These are phyloP conservation scores for Waltergamsia citrina DNA, from an alignment of 2,329 filamentous ascomycete genomes.

Conservation along the genomic window DNA sequence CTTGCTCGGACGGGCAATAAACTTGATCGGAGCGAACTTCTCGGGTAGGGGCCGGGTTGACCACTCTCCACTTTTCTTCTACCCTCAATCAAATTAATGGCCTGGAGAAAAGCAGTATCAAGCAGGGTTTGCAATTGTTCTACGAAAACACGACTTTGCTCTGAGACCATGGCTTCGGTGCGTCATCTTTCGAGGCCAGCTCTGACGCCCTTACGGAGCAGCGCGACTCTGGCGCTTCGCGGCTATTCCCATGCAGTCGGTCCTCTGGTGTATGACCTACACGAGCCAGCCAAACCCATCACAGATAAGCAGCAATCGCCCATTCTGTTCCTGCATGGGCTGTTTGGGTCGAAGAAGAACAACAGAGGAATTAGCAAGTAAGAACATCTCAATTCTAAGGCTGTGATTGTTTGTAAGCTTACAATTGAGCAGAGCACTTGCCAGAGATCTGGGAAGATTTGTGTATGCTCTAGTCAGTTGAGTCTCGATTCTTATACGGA, in stretches of 20 bases:
- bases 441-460: constrained; percentile 68
- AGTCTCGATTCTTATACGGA: neutral
- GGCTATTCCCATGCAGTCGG: constrained; percentile 13
- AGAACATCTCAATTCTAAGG: constrained; percentile 18
- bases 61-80: too few relatives aligned
- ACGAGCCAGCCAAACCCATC: constrained; percentile 40
- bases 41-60: too few relatives aligned
- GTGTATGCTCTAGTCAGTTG: constrained; percentile 69
- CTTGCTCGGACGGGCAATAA: too few relatives aligned
- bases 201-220: neutral
- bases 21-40: too few relatives aligned
- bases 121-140: too few relatives aligned
- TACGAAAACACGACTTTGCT: too few relatives aligned
- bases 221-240: neutral
- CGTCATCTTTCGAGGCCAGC: neutral
- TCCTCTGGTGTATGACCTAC: constrained; percentile 55
- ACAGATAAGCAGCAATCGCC: constrained; percentile 39
- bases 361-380: constrained; percentile 93
- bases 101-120: too few relatives aligned
- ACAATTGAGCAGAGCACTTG: constrained; percentile 52
- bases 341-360: constrained; percentile 94
- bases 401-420: constrained; percentile 3
- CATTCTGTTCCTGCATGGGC: constrained; percentile 82
- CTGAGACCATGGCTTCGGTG: neutral
- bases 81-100: too few relatives aligned